These are phyloP conservation scores for Pleomassaria siparia DNA, from an alignment of 2,329 filamentous ascomycete genomes.

Conservation along the genomic window DNA sequence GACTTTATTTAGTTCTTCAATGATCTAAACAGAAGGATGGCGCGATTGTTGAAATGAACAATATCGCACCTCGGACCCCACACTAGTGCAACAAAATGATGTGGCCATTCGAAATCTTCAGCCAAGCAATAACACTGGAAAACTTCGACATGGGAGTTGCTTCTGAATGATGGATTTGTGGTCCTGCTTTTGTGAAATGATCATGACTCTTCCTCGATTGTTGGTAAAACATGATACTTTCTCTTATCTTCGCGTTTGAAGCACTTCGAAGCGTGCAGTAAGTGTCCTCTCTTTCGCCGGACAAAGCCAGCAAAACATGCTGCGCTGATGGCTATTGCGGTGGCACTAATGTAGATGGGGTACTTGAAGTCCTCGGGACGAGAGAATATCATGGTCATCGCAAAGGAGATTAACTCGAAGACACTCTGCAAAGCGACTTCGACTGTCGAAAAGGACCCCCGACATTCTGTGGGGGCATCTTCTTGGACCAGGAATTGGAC, in stretches of 20 bases:
- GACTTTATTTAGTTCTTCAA: too few relatives aligned
- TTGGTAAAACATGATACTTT: constrained; percentile 15
- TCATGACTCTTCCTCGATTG: constrained; percentile 19
- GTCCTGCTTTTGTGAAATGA: too few relatives aligned
- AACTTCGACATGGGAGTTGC: too few relatives aligned
- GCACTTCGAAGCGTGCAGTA: constrained; percentile 52
- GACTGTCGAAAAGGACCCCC: constrained; percentile 69
- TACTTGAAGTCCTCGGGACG: constrained; percentile 65
- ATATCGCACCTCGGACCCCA: too few relatives aligned
- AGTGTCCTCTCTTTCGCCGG: constrained; percentile 59
- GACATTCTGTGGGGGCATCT: constrained; percentile 41
- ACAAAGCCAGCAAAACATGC: constrained; percentile 60
- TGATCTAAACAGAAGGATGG: too few relatives aligned
- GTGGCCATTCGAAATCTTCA: too few relatives aligned
- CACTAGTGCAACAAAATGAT: too few relatives aligned
- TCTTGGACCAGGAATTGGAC: constrained; percentile 52
- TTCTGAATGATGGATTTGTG: too few relatives aligned
- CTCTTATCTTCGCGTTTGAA: constrained; percentile 15
- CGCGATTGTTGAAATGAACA: too few relatives aligned
- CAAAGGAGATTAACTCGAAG: constrained; percentile 70
- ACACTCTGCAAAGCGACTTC: constrained; percentile 69
- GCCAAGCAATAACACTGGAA: too few relatives aligned
- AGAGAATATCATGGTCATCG: constrained; percentile 65
- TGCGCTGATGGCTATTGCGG: constrained; percentile 53
- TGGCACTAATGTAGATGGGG: constrained; percentile 61